Evolutionary conservation across 1,139 yeast species (phyloP).

Genomic region (Zygosaccharomyces sapae): DNA sequence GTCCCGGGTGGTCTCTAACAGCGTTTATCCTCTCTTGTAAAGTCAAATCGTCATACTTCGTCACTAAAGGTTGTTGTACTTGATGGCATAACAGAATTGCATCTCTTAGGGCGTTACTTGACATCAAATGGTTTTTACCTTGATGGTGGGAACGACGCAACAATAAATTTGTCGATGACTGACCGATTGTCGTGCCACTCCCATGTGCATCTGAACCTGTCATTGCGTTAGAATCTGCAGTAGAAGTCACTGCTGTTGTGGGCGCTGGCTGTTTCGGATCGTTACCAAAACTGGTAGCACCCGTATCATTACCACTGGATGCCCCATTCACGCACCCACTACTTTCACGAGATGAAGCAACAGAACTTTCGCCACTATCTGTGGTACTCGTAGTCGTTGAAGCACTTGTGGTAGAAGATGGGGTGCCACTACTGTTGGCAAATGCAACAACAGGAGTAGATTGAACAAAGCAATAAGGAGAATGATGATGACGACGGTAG

Average conservation of each 20-base stretch:
- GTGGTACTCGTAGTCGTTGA: not conserved
- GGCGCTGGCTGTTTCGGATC: constrained; percentile 1
- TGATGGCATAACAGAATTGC: constrained; percentile 23
- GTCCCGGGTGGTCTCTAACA: constrained; percentile 22
- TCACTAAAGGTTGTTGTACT: constrained; percentile 12
- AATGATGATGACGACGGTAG: constrained; percentile 8
- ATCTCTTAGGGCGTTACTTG: constrained; percentile 19
- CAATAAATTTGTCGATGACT: constrained; percentile 2
- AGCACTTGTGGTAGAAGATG: not conserved
- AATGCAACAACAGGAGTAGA: not conserved
- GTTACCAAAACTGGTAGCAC: constrained; percentile 5
- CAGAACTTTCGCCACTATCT: constrained; percentile 1
- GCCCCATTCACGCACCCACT: not conserved
- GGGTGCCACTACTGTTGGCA: not conserved
- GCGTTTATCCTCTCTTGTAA: constrained; percentile 31
- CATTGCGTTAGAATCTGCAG: not conserved
- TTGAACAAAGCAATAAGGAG: constrained; percentile 2
- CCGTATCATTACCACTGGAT: constrained; percentile 2
- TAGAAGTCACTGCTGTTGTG: not conserved
- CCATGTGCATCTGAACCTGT: constrained; percentile 1
- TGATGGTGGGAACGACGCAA: constrained; percentile 4
- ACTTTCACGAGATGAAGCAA: not conserved
- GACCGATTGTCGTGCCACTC: not conserved
- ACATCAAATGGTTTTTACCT: constrained; percentile 5
- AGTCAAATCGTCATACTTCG: constrained; percentile 17